These are phyloP conservation scores for Annulohypoxylon moriforme DNA, from an alignment of 495 filamentous ascomycete species.

Conservation along the genomic window DNA sequence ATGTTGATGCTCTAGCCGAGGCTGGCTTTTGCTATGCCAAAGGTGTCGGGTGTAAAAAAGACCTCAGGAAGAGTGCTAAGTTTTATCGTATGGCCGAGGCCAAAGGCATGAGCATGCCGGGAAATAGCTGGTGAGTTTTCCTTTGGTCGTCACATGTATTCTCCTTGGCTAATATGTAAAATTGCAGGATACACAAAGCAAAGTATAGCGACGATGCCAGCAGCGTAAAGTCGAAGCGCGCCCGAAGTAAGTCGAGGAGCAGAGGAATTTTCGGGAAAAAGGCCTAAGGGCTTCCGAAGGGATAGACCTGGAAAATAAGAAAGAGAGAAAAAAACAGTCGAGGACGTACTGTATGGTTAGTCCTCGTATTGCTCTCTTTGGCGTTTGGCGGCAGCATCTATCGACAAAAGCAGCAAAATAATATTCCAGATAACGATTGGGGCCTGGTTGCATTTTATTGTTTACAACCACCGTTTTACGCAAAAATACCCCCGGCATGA, in stretches of 20 bases:
- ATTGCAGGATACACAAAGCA: conserved; percentile 86
- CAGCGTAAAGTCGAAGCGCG: conserved; percentile 49
- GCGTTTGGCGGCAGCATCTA: conserved; percentile 35
- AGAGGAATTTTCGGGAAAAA: conserved; percentile 58
- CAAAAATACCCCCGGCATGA: conserved; percentile 32
- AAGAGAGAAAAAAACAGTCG: background rate
- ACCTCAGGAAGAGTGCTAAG: conserved; percentile 91
- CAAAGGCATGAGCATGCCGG: conserved; percentile 96
- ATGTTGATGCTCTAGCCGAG: conserved; percentile 90
- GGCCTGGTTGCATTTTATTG: conserved; percentile 22
- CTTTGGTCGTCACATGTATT: conserved; percentile 24
- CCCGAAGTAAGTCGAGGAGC: conserved; percentile 59
- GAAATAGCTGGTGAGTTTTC: conserved; percentile 88
- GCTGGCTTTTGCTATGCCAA: conserved; percentile 89
- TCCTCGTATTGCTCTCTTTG: conserved; percentile 24
- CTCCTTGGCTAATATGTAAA: conserved; percentile 14
- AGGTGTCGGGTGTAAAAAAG: conserved; percentile 89
- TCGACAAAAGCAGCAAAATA: conserved; percentile 32
- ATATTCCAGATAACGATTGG: conserved; percentile 25
- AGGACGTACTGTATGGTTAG: conserved; percentile 8
- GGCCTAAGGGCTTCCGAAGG: too few species aligned
- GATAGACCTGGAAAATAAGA: too few species aligned
- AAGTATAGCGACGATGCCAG: conserved; percentile 79
- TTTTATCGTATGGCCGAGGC: conserved; percentile 91
- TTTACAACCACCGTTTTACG: conserved; percentile 28